A percentile compares a stretch with the other conserved stretches of the same genome.
These are phyloP conservation scores for Houttuynia cordata DNA, from an alignment of 164 flowering plant genomes.

Conservation along the genomic window DNA sequence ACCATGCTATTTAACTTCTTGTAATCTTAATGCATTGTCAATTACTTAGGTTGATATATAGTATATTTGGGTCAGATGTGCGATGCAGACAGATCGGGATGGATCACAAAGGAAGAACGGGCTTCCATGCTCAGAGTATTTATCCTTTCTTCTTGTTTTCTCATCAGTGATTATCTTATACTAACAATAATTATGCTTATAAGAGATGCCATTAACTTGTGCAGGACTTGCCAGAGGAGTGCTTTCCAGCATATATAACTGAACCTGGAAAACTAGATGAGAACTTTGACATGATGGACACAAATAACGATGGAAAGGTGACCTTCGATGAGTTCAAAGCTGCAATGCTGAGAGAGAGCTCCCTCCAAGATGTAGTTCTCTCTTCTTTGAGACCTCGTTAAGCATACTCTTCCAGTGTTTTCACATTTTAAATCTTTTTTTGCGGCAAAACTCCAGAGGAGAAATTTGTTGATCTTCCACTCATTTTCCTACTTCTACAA, in stretches of 20 bases:
- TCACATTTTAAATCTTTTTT: not conserved
- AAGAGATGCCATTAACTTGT: not conserved
- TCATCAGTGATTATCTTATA: not conserved
- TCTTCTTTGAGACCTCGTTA: conserved; percentile 48
- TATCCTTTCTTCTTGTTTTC: conserved; percentile 1
- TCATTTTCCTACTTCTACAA: not conserved
- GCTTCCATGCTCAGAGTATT: conserved; percentile 68
- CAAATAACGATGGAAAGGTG: conserved; percentile 62
- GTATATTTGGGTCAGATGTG: conserved; percentile 43
- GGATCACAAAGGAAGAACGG: conserved; percentile 70
- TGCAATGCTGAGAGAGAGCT: conserved; percentile 77
- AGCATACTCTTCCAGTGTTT: not conserved
- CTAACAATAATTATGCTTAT: too few species aligned
- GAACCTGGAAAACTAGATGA: conserved; percentile 75
- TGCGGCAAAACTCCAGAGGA: not conserved
- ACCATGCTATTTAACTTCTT: not conserved
- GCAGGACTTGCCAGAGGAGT: conserved; percentile 81
- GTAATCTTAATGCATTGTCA: not conserved
- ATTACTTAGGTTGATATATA: not conserved
- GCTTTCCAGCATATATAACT: conserved; percentile 52
- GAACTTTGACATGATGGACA: conserved; percentile 64
- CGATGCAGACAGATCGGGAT: conserved; percentile 65
- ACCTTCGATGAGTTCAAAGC: conserved; percentile 72
- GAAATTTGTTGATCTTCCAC: not conserved
- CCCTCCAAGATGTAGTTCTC: conserved; percentile 62